Conservation (phyloP, 2,329 filamentous ascomycete genomes). For the Aspergillus aculeatinus region DNA sequence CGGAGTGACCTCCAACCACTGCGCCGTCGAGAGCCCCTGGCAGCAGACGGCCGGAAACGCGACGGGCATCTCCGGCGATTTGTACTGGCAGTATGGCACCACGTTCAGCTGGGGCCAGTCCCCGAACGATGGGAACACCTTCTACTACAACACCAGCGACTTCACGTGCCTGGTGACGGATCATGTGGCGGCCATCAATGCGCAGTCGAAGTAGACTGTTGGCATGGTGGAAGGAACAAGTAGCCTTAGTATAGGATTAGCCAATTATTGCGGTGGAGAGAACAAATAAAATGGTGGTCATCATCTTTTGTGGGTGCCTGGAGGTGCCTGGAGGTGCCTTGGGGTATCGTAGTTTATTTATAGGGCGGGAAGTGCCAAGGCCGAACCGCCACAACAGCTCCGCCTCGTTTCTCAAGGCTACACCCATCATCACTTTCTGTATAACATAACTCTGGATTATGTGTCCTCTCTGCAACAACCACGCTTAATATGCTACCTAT, state of each 20-base stretch:
- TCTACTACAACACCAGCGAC: conserved; percentile 33
- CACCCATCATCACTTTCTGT: not conserved
- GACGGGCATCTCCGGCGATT: conserved; percentile 36
- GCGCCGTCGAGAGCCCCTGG: conserved; percentile 33
- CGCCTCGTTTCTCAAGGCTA: not conserved
- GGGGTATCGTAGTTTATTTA: not conserved
- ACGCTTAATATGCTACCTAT: not conserved
- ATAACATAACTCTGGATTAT: not conserved
- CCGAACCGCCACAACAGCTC: not conserved
- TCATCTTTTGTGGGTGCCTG: not conserved
- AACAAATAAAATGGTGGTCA: no score
- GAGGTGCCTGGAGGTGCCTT: not conserved
- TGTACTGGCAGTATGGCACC: conserved; percentile 42
- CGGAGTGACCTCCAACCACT: conserved; percentile 32
- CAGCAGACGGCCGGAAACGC: conserved; percentile 36
- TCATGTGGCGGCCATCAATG: conserved; percentile 25
- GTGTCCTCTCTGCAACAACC: not conserved
- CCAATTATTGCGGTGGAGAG: not conserved
- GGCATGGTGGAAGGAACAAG: no score
- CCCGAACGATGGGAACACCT: conserved; percentile 32
- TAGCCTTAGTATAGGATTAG: no score
- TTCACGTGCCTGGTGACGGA: conserved; percentile 35
- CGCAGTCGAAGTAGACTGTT: not conserved
- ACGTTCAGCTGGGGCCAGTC: conserved; percentile 31
- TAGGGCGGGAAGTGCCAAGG: not conserved